A percentile compares a stretch with the other conserved stretches of the same genome.
These are phyloP conservation scores for Puccinia coronata DNA, from an alignment of 1,284 basidiomycete genomes.

Conservation along the genomic window DNA sequence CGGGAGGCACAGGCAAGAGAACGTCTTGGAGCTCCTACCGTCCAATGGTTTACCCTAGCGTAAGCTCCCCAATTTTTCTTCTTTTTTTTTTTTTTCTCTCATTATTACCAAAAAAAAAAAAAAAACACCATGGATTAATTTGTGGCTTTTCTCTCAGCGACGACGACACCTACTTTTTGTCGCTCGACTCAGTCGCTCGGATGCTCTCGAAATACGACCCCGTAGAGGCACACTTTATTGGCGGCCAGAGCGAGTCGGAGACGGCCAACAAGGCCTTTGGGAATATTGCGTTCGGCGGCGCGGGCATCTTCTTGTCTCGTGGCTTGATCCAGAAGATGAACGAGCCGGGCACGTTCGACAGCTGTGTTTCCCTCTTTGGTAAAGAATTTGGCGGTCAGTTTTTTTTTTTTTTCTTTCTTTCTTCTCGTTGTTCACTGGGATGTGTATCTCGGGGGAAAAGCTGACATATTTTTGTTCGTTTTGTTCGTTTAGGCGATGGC, in stretches of 20 bases:
- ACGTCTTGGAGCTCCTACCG: conserved; percentile 49
- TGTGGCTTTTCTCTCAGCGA: conserved; percentile 51
- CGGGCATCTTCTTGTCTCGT: conserved; percentile 53
- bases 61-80: conserved; percentile 42
- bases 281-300: conserved; percentile 54
- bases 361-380: conserved; percentile 24
- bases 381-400: no score
- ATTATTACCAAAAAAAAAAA: not conserved
- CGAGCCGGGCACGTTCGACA: conserved; percentile 51
- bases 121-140: no score
- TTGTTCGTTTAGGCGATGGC: conserved; percentile 53
- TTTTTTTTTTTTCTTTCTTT: not conserved
- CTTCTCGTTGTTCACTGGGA: not conserved
- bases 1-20: conserved; percentile 49
- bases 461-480: no score
- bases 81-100: not conserved
- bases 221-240: conserved; percentile 51
- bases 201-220: conserved; percentile 51
- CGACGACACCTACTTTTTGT: conserved; percentile 55
- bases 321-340: conserved; percentile 52
- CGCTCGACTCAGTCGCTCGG: conserved; percentile 52
- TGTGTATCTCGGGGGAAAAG: no score
- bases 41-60: conserved; percentile 55
- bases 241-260: conserved; percentile 53
- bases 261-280: conserved; percentile 50